Base-by-base conservation (phyloP, 129 eudicot genomes). In the Helianthus tuberosus region DNA sequence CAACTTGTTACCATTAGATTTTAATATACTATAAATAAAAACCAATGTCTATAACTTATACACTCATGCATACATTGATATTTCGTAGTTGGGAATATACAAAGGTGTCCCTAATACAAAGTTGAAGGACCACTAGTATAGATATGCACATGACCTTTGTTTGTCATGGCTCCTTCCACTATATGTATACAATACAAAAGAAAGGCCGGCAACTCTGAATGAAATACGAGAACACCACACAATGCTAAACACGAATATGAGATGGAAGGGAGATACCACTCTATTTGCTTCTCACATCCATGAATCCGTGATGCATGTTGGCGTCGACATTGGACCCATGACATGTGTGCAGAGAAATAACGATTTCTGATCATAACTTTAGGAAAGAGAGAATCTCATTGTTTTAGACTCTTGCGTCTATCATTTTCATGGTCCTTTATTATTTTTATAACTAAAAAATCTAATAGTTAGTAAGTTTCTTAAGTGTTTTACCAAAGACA, bases 131-230 rank as follows among this genome's bases (percentile, higher is more conserved):
- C 65, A 60, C 43, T 60, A 6, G 10, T 38, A 27, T 60, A 11
- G 10, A 60, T 12, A 29, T 29, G 64, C 43, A 60, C 43, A 60
- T 60, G 65, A 60, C 17, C 65, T 29, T 60, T 27, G 65, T 60
- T 60, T 60, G 65, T 29, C 65, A 60, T 60, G 41, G 9, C 10
- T 12, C 41, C 43, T 27, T 60, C 65, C 8, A 60, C 15, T 11
- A 12, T 27, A 27, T 60, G 43, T 29, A 12, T 60, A 7, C 11
- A 12, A 14, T 60, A 29, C 65, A 60, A 29, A 60, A 17, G 62
- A 29, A 59, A 11, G 39, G 65, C 65, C 29, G 65, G 65, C 65
- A 60, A 27, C 8, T 27, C 65, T 27, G 12, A 9, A 25, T 59
- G 39, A 59, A 59, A 59, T 27, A 13, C 41, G 6, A 60, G 16